phyloP scores from a whole-genome alignment of 345 rosid genomes.

The Melaleuca alternifolia region DNA sequence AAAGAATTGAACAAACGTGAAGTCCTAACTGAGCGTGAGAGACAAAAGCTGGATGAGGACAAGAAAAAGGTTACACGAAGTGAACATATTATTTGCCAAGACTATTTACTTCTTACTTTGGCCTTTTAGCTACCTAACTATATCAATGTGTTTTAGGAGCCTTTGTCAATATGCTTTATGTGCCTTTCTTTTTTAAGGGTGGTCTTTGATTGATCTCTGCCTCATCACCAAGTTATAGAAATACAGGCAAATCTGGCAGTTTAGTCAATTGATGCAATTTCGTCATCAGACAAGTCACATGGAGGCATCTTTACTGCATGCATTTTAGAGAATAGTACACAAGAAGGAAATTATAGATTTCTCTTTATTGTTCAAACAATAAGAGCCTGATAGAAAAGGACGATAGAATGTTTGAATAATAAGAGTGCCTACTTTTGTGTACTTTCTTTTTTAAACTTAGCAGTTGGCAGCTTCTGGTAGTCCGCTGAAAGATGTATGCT shows the following conservation, averaged over 20 bases:
- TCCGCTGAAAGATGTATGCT: not conserved
- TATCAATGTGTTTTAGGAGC: not conserved
- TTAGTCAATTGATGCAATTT: not conserved
- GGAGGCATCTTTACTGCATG: not conserved
- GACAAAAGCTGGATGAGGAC: slow-evolving; percentile 81
- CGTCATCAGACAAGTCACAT: not conserved
- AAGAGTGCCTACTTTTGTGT: not conserved
- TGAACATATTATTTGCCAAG: not conserved
- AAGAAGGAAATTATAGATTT: not conserved
- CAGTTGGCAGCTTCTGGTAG: not conserved
- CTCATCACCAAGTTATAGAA: not conserved
- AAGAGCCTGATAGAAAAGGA: not conserved
- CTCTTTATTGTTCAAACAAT: not conserved
- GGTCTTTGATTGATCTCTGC: not conserved
- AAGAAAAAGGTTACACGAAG: slow-evolving; percentile 43
- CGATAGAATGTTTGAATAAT: not conserved
- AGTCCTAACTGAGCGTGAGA: slow-evolving; percentile 71
- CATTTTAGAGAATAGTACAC: not conserved
- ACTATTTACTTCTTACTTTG: not conserved
- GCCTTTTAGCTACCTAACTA: not conserved
- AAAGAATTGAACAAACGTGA: slow-evolving; percentile 69
- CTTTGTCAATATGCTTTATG: not conserved
- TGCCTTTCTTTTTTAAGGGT: not conserved
- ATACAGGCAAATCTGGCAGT: not conserved
- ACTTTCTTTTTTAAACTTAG: not conserved